Conservation (phyloP, 495 filamentous ascomycete species). For the Podospora conica region DNA sequence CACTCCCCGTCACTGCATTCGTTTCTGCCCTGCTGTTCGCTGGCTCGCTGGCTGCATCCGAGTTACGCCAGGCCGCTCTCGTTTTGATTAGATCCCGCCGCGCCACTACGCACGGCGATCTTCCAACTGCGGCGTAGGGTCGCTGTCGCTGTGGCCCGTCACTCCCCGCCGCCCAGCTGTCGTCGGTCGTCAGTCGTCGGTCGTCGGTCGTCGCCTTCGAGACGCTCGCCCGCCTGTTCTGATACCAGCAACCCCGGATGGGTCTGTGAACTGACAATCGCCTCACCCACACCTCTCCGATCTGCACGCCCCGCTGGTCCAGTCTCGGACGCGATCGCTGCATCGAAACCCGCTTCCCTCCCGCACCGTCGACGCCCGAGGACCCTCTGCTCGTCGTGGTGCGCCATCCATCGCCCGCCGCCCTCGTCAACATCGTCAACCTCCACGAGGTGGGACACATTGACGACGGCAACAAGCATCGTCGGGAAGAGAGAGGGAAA, state of each 20-base stretch:
- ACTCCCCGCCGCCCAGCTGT: slow-evolving; percentile 3
- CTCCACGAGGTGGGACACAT: neutral
- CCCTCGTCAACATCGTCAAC: neutral
- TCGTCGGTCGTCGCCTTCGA: slow-evolving; percentile 7
- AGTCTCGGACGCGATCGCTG: slow-evolving; percentile 11
- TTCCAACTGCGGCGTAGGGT: slow-evolving; percentile 12
- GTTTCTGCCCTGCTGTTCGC: slow-evolving; percentile 11
- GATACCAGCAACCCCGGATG: slow-evolving; percentile 15
- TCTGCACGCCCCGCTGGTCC: slow-evolving; percentile 22
- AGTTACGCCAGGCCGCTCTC: neutral
- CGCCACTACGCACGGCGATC: slow-evolving; percentile 21
- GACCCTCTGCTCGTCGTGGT: neutral
- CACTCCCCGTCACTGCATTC: slow-evolving; percentile 3
- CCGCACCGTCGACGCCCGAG: slow-evolving; percentile 9
- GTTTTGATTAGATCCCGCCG: slow-evolving; percentile 14
- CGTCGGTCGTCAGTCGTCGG: too few relatives aligned
- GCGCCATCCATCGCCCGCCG: slow-evolving; percentile 8
- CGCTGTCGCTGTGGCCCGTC: slow-evolving; percentile 9
- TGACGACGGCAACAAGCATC: slow-evolving; percentile 2
- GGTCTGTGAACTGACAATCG: slow-evolving; percentile 25
- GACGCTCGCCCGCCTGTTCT: slow-evolving; percentile 16
- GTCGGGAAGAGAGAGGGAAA: slow-evolving; percentile 2
- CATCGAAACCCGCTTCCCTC: slow-evolving; percentile 7
- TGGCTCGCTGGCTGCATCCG: slow-evolving; percentile 15
- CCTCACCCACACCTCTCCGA: slow-evolving; percentile 17